Conservation (phyloP, 176 grass and related monocot genomes). For the Leersia perrieri region DNA sequence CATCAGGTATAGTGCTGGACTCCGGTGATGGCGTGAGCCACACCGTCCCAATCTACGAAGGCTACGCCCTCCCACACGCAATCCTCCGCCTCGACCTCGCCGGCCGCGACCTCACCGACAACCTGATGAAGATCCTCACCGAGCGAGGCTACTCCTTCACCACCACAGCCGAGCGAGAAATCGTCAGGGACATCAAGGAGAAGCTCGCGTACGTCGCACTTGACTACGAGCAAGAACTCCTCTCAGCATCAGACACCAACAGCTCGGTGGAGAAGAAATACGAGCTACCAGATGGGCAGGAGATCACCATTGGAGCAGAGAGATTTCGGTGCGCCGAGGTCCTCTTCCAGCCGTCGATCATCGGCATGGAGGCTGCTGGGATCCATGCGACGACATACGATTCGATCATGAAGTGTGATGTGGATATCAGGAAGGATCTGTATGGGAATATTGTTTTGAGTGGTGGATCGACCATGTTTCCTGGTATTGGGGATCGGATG, state of each 20-base stretch:
- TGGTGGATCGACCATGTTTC: constrained; percentile 84
- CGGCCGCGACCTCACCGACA: constrained; percentile 53
- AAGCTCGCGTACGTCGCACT: constrained; percentile 58
- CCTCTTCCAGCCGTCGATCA: constrained; percentile 70
- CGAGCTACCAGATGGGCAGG: constrained; percentile 63
- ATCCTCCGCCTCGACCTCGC: constrained; percentile 47
- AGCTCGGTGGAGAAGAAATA: constrained; percentile 67
- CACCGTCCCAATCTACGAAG: constrained; percentile 56
- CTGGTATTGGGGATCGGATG: constrained; percentile 77
- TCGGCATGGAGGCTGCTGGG: constrained; percentile 64
- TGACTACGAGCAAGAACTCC: constrained; percentile 63
- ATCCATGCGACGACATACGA: constrained; percentile 81
- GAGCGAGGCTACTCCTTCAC: constrained; percentile 66
- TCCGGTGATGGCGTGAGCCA: constrained; percentile 56
- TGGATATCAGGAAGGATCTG: constrained; percentile 78
- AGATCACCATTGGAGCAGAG: constrained; percentile 68
- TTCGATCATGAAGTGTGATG: constrained; percentile 86
- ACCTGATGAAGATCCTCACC: constrained; percentile 60
- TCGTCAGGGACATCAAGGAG: constrained; percentile 77
- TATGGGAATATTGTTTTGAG: constrained; percentile 72
- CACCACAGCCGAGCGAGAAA: constrained; percentile 63
- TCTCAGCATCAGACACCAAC: too few relatives aligned
- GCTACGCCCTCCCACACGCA: constrained; percentile 41
- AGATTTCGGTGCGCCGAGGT: constrained; percentile 79
- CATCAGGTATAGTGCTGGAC: constrained; percentile 44